Evolutionary conservation across 2,329 filamentous ascomycete species (phyloP).

Genomic region (Penicillium frequentans): DNA sequence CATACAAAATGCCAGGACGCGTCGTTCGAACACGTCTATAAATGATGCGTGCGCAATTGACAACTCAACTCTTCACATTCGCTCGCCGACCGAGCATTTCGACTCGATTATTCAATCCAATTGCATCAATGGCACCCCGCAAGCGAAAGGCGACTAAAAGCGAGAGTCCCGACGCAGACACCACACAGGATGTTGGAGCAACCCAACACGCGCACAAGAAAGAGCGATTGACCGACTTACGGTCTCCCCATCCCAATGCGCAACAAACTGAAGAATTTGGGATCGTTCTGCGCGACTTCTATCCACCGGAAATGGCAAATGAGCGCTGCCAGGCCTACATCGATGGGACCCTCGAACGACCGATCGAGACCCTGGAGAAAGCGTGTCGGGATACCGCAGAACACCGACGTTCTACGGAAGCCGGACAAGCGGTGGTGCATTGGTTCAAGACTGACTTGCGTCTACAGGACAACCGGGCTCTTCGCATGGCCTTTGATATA

Average conservation of each 20-base stretch:
- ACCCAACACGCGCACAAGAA: constrained; percentile 12
- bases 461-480: constrained; percentile 68
- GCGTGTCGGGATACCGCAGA: constrained; percentile 62
- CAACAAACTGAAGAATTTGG: constrained; percentile 53
- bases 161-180: constrained; percentile 5
- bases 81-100: not conserved
- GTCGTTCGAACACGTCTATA: not conserved
- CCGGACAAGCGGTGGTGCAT: constrained; percentile 69
- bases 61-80: not conserved
- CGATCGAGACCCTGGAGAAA: constrained; percentile 66
- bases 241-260: constrained; percentile 33
- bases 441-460: constrained; percentile 90
- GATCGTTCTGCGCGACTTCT: constrained; percentile 72
- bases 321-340: constrained; percentile 73
- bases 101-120: not conserved
- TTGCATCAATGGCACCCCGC: constrained; percentile 19
- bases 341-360: constrained; percentile 66
- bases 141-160: constrained; percentile 26
- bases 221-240: constrained; percentile 20
- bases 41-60: not conserved
- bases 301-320: constrained; percentile 84
- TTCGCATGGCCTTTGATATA: constrained; percentile 65
- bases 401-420: constrained; percentile 52
- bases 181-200: not conserved
- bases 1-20: constrained; percentile 2